Evolutionary conservation across 768 basidiomycete genomes (phyloP), one percentile per base, ranked within the genome.

Genomic region (Suillus ampliporus): DNA sequence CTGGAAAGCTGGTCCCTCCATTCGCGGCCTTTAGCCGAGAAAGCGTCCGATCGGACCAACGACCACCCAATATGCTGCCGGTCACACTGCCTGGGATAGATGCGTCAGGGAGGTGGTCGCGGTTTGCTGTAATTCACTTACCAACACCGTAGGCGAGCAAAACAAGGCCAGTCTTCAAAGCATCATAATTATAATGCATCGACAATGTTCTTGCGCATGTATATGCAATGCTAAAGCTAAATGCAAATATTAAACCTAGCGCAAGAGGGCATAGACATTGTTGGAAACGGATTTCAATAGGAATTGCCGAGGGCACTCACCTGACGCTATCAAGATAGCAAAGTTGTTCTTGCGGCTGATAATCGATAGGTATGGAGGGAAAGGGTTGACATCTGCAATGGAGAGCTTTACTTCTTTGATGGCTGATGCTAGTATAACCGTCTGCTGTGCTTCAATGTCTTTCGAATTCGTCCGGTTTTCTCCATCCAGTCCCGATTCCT

Each of bases 81-180:
- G 74, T 60, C 58, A 88, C 77, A 64, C 78, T 79, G 0, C 87
- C 87, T 76, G 63, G 28, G n/a, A 43, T 43, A 28, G 19, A 48
- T 56, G 38, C 14, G 15, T 60, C 52, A 64, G 40, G 46, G 34
- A 15, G 40, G 6, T 40, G 35, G 1, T 26, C 21, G 15, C 40
- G n/a, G 50, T 44, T 13, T 51, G 38, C 23, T 38, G 41, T 7
- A 15, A 54, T 26, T 6, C 46, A 67, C 81, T 46, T 58, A 86
- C 90, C 90, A n/a, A 83, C 64, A 31, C 94, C 94, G 71, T 83
- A 91, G 0, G 88, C 74, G 2, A 97, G 83, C 2, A 95, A 82
- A 14, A 94, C 86, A 11, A 95, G 77, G 7, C 95, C 95, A 26
- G 90, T 89, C 60, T 84, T 77, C 6, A 97, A 76, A 0, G 94